These are phyloP conservation scores for Stemphylium lycopersici DNA, from an alignment of 2,329 filamentous ascomycete species.

Conservation along the genomic window DNA sequence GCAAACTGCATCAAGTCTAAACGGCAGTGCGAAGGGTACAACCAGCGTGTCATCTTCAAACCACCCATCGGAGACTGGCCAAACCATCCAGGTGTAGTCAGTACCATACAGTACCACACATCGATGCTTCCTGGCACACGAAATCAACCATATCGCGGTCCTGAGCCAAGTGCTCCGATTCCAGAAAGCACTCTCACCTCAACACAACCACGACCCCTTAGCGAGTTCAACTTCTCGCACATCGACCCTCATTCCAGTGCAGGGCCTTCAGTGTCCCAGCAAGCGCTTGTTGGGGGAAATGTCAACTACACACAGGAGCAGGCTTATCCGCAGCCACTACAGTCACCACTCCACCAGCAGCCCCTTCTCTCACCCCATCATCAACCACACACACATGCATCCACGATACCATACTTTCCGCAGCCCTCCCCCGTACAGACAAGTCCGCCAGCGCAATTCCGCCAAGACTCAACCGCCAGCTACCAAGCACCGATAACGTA, in stretches of 20 bases:
- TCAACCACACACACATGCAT: slow-evolving; percentile 35
- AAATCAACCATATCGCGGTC: slow-evolving; percentile 23
- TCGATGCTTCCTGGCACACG: slow-evolving; percentile 47
- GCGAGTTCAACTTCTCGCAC: slow-evolving; percentile 36
- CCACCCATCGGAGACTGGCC: slow-evolving; percentile 66
- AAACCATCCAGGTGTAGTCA: slow-evolving; percentile 46
- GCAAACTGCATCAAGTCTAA: slow-evolving; percentile 88
- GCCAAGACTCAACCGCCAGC: slow-evolving; percentile 21
- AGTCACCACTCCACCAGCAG: slow-evolving; percentile 41
- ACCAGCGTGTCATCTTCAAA: slow-evolving; percentile 80
- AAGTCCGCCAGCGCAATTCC: slow-evolving; percentile 30
- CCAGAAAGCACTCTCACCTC: slow-evolving; percentile 31
- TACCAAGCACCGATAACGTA: slow-evolving; percentile 33
- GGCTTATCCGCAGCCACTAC: slow-evolving; percentile 37
- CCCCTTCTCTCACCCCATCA: slow-evolving; percentile 36
- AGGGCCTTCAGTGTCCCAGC: slow-evolving; percentile 17
- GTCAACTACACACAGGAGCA: slow-evolving; percentile 33
- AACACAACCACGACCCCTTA: slow-evolving; percentile 37
- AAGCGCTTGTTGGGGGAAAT: slow-evolving; percentile 20
- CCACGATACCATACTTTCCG: slow-evolving; percentile 41
- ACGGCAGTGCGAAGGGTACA: slow-evolving; percentile 82
- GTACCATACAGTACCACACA: slow-evolving; percentile 47
- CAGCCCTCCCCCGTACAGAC: slow-evolving; percentile 38
- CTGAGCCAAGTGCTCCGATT: slow-evolving; percentile 20
- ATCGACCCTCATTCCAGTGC: slow-evolving; percentile 22